Conservation (phyloP, 2,329 filamentous ascomycete genomes). For the Raffaelea albimanens region DNA sequence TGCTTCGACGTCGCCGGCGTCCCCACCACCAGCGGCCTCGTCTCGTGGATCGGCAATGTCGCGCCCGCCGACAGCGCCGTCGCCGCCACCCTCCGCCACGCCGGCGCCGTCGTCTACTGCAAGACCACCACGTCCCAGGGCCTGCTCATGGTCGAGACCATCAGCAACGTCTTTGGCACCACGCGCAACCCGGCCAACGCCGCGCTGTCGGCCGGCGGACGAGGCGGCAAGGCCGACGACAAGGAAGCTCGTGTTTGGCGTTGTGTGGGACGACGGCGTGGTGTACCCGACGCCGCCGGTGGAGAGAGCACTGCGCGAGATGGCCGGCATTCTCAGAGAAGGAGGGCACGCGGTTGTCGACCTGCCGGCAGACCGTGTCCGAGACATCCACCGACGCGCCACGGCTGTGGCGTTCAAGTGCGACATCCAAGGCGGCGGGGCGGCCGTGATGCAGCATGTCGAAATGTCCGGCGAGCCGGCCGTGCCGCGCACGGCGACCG, state of each 20-base stretch:
- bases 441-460: neutral
- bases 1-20: neutral
- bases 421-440: conserved; percentile 3
- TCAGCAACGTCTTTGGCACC: conserved; percentile 24
- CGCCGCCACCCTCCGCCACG: conserved; percentile 2
- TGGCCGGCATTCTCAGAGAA: too few species aligned
- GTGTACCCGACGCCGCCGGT: neutral
- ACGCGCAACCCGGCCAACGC: conserved; percentile 24
- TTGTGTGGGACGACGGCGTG: neutral
- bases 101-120: conserved; percentile 18
- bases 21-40: neutral
- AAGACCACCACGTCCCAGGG: conserved; percentile 16
- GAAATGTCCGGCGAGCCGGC: conserved; percentile 3
- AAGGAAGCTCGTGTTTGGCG: neutral
- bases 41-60: neutral
- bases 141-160: conserved; percentile 18
- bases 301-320: neutral
- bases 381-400: neutral
- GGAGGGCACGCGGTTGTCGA: too few species aligned
- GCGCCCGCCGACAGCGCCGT: neutral
- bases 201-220: conserved; percentile 22
- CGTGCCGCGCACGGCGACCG: conserved; percentile 4
- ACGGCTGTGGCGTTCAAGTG: conserved; percentile 2
- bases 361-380: conserved; percentile 1
- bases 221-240: conserved; percentile 21